Evolutionary conservation across 2,329 filamentous ascomycete genomes (phyloP).

Genomic region (Alternaria sp.): DNA sequence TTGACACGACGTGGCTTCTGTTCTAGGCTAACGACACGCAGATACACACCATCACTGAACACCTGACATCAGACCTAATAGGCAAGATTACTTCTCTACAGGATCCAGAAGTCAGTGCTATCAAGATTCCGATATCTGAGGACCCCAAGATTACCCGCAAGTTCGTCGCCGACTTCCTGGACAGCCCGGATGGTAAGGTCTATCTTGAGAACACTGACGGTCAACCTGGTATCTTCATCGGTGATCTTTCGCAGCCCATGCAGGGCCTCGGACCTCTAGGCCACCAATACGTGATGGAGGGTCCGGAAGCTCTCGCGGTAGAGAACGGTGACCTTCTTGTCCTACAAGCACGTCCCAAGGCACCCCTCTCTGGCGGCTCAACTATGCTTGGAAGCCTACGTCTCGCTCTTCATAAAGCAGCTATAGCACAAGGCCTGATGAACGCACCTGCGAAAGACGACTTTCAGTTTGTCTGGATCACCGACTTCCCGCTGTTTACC

Average conservation of each 20-base stretch:
- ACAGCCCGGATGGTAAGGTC: conserved; percentile 64
- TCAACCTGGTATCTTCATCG: conserved; percentile 80
- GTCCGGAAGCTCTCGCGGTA: conserved; percentile 63
- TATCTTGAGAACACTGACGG: conserved; percentile 76
- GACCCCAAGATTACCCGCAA: conserved; percentile 63
- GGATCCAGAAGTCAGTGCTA: conserved; percentile 76
- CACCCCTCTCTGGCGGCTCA: conserved; percentile 74
- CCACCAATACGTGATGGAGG: conserved; percentile 70
- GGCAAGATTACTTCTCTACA: conserved; percentile 76
- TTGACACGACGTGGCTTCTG: conserved; percentile 3
- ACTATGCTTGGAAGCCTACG: conserved; percentile 76
- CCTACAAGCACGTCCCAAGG: conserved; percentile 77
- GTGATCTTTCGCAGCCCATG: conserved; percentile 76
- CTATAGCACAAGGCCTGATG: conserved; percentile 70
- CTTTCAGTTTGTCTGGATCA: conserved; percentile 84
- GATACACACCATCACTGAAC: conserved; percentile 71
- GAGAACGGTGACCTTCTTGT: conserved; percentile 78
- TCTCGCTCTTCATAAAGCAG: conserved; percentile 71
- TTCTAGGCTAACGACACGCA: conserved; percentile 42
- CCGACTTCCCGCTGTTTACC: conserved; percentile 91
- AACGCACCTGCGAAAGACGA: conserved; percentile 56
- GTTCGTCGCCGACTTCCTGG: conserved; percentile 76
- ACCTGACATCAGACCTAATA: conserved; percentile 70
- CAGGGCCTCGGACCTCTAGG: conserved; percentile 80
- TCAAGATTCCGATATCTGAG: conserved; percentile 69